Percentiles rank a stretch among this genome's conserved stretches.
These are phyloP conservation scores for Malania oleifera DNA, from an alignment of 164 flowering plant genomes.

Conservation along the genomic window DNA sequence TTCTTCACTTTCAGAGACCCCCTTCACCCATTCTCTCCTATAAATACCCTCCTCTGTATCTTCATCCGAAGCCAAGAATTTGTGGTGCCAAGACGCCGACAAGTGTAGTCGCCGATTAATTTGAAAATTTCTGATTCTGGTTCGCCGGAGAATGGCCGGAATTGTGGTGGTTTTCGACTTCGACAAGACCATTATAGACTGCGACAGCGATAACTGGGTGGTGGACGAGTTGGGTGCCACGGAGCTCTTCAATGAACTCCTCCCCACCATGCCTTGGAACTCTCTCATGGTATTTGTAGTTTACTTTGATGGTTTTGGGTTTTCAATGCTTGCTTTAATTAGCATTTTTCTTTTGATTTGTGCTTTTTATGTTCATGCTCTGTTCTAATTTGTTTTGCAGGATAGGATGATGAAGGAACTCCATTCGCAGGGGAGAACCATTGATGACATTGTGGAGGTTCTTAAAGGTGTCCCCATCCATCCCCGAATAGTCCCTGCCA, in stretches of 20 bases:
- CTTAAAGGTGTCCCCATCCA: constrained; percentile 23
- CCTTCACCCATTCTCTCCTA: no score
- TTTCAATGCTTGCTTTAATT: no score
- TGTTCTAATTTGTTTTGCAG: no score
- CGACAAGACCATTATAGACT: constrained; percentile 73
- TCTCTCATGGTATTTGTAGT: constrained; percentile 77
- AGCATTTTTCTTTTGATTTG: not conserved
- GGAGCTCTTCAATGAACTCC: constrained; percentile 55
- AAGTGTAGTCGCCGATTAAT: no score
- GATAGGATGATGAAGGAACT: constrained; percentile 29
- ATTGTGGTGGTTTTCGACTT: constrained; percentile 68
- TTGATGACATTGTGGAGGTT: constrained; percentile 24
- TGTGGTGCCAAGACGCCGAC: no score
- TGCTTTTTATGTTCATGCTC: no score
- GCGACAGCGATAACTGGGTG: constrained; percentile 79
- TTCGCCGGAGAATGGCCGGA: constrained; percentile 49
- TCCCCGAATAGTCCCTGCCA: constrained; percentile 26
- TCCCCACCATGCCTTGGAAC: constrained; percentile 82
- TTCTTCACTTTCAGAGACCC: no score
- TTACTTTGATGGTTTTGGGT: no score
- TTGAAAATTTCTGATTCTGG: no score
- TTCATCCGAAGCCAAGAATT: no score
- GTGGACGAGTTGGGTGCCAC: constrained; percentile 58
- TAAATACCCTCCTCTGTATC: no score
- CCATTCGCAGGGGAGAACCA: constrained; percentile 24